Base-by-base conservation (phyloP, 306 rosid genomes). In the Castanea mollissima region DNA sequence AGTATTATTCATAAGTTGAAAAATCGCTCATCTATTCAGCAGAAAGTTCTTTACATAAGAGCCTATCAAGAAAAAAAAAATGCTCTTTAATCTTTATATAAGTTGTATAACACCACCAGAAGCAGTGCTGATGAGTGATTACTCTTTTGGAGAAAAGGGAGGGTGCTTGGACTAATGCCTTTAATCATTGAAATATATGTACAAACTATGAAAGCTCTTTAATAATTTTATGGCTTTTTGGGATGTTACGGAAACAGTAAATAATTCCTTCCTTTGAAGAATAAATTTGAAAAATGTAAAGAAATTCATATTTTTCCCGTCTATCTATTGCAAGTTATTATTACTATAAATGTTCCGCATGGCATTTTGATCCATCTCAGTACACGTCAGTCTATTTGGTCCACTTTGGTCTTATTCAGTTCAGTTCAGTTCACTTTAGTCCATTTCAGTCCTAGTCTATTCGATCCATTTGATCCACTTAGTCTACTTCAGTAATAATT, bases 401-500 rank as follows among this genome's bases (percentile, higher is more conserved):
- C 46, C 1, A 32, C 4, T 32, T 32, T 32, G 35, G 5, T 32
- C 5, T 4, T 2, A 35, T 5, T 5, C 41, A 0, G 38, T 7
- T 0, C 11, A 2, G 2, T 2, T 38, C 11, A 0, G 3, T 8
- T 0, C 3, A 38, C 11, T 38, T 8, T 8, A 2, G 8, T 6
- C 0, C 41, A 35, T 35, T 35, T 35, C 2, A 0, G 46, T 8
- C 7, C 7, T 1, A 23, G 23, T 23, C 23, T 23, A 23, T 25
- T 25, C 0, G 0, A 0, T 8, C 3, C 0, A 38, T 38, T 38
- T 7, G 46, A 38, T 38, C 46, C 2, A 38, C 7, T 38, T 38
- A 8, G 12, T 0, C 46, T 41, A 8, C 3, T 41, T 8, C 1
- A 2, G 0, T 41, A 0, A 41, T 0, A 41, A 8, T 41, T 8